Percentiles rank a stretch among this genome's conserved stretches.
Conservation (phyloP, 129 eudicot genomes). For the Mikania micrantha region DNA sequence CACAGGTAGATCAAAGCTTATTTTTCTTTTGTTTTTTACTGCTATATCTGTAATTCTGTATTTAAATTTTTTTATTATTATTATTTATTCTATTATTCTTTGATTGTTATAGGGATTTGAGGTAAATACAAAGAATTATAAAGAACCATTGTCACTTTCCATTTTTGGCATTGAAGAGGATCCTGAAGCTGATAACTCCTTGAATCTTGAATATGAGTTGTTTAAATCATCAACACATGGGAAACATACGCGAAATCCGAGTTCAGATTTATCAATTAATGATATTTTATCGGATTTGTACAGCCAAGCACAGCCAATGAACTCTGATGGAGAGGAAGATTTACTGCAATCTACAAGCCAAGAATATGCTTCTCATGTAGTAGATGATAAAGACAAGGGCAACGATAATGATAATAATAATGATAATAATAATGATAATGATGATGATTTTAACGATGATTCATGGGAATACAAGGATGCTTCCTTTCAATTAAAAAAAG, state of each 20-base stretch:
- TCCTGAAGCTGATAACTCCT: conserved; percentile 35
- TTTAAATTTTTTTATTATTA: background rate
- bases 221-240: conserved; percentile 29
- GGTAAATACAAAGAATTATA: conserved; percentile 27
- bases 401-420: conserved; percentile 30
- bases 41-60: background rate
- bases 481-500: conserved; percentile 8
- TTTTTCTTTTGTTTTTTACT: background rate
- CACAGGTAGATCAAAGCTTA: conserved; percentile 32
- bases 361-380: conserved; percentile 24
- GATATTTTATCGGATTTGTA: conserved; percentile 69
- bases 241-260: conserved; percentile 31
- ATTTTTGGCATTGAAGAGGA: conserved; percentile 69
- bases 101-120: conserved; percentile 41
- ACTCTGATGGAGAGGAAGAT: conserved; percentile 23
- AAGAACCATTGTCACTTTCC: conserved; percentile 59
- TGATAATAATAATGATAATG: conserved; percentile 31
- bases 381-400: conserved; percentile 23
- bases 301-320: conserved; percentile 52
- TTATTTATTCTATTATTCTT: conserved; percentile 4
- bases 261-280: conserved; percentile 42
- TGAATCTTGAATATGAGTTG: conserved; percentile 33
- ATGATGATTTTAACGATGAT: conserved; percentile 34
- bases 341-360: conserved; percentile 14
- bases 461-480: conserved; percentile 81